Evolutionary conservation across 2,329 filamentous ascomycete genomes (phyloP), one percentile per base, ranked within the genome.

Genomic region (Colletotrichum tamarilloi): DNA sequence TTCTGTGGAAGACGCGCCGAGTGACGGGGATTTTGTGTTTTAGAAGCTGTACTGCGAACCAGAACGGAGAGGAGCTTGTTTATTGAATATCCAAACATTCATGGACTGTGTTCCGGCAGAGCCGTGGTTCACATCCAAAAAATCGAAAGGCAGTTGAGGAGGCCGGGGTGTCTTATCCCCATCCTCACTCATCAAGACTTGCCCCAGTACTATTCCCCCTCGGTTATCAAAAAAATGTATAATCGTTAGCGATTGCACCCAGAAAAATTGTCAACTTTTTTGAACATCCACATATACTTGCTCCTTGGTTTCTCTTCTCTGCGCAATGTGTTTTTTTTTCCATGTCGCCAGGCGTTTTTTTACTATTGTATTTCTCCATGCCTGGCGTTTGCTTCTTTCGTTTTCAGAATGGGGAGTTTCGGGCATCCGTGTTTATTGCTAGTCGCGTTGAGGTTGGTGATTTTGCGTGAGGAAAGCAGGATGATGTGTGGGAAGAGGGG

Each of bases 211-310:
- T 26, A 22, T 19, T 53, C 38, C 12, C 22, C 22, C 68, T 22
- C 62, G 70, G 65, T 73, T 73, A 70, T 73, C 60, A 65, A 55
- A 60, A 60, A 60, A 60, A 70, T 70, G 60, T 70, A 73, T 73
- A 73, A 73, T 73, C 70, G 70, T 66, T 66, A 65, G 70, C 70
- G 67, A 28, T 64, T 60, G n/a, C 57, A 28, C 24, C 24, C 62
- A 62, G 16, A 71, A 58, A 22, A 26, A 16, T 53, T 49, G 30
- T 67, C 42, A 49, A 49, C 42, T 22, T 58, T 53, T 22, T 46
- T 70, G n/a, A 60, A 59, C 42, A 62, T 22, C 12, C 19, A 30
- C 19, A 63, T 22, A 46, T 19, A 52, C 38, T 49, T 19, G 19
- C 19, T 52, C 26, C 7, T 11, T 63, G n/a, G 35, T 53, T 58